Conservation (phyloP, 805 yeast genomes). For the Candida easanensis region DNA sequence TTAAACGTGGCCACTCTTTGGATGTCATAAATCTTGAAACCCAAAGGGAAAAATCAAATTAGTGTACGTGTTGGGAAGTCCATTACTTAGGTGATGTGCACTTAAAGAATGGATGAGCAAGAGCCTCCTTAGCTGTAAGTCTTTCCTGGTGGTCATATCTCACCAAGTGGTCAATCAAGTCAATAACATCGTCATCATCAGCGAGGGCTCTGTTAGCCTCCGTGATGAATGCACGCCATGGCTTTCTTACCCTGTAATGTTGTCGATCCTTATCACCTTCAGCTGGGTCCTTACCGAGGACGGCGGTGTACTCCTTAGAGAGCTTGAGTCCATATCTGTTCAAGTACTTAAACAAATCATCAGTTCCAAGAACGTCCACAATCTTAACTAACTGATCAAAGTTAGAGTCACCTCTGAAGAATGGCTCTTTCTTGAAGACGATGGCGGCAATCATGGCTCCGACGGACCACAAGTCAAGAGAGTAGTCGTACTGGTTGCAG, state of each 20-base stretch:
- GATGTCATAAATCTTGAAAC: neutral
- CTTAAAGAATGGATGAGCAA: constrained; percentile 56
- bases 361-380: constrained; percentile 84
- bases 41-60: neutral
- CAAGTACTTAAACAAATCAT: constrained; percentile 66
- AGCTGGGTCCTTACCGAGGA: constrained; percentile 67
- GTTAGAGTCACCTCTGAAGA: constrained; percentile 88
- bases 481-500: constrained; percentile 84
- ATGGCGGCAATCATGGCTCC: constrained; percentile 93
- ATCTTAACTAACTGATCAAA: constrained; percentile 90
- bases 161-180: constrained; percentile 74
- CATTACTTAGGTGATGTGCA: constrained; percentile 16
- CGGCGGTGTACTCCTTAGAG: constrained; percentile 73
- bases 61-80: too few species aligned
- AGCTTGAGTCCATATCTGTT: constrained; percentile 68
- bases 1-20: neutral
- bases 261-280: constrained; percentile 32
- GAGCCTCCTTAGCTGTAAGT: constrained; percentile 84
- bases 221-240: constrained; percentile 82
- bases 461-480: constrained; percentile 89
- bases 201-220: constrained; percentile 66
- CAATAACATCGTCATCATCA: constrained; percentile 72
- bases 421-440: constrained; percentile 86
- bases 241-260: constrained; percentile 29
- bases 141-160: constrained; percentile 88